Base-by-base conservation (phyloP, 1,139 yeast species). In the Trichomonascaceae sp. region DNA sequence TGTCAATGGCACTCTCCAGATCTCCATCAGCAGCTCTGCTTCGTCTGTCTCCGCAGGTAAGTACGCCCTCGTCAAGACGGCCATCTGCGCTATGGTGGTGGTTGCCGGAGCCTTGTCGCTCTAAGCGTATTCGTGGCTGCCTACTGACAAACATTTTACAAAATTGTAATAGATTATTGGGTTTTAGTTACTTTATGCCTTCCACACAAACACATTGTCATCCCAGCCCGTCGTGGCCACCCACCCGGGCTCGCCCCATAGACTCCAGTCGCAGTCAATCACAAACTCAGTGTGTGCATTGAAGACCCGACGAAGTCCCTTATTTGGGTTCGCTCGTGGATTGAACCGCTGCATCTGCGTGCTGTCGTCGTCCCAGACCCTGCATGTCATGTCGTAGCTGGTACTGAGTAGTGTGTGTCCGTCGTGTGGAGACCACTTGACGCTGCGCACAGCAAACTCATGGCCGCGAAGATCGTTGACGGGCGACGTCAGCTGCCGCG, bases 231-330 rank as follows among this genome's bases (percentile, higher is more conserved):
- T 78, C 16, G 94, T 75, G 6, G 93, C 93, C 14, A 79, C 87
- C 84, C 93, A 87, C 1, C 96, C 97, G 3, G 92, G 93, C 44
- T 77, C 76, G 6, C 97, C 97, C 96, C 97, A 89, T 36, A 89
- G 59, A 45, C 93, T 78, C 77, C 94, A 89, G 57, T 89, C 97
- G 43, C 89, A 78, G n/a, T 93, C 96, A 44, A 81, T 73, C 2
- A 80, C 96, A 59, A 89, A 89, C 60, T 89, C 98, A 27, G 74
- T 67, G 57, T 89, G 97, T 31, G 58, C 60, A 22, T 68, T 65
- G 64, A 84, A 80, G n/a, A 70, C 67, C 5, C 71, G 73, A 27
- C 65, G 57, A 36, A 74, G 63, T 0, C 75, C 72, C 31, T 62
- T 64, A 23, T 60, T 59, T 27, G 58, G 63, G 47, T 38, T 63